phyloP scores from a whole-genome alignment of 2,329 filamentous ascomycete species.

The Hypoxylon sp. region DNA sequence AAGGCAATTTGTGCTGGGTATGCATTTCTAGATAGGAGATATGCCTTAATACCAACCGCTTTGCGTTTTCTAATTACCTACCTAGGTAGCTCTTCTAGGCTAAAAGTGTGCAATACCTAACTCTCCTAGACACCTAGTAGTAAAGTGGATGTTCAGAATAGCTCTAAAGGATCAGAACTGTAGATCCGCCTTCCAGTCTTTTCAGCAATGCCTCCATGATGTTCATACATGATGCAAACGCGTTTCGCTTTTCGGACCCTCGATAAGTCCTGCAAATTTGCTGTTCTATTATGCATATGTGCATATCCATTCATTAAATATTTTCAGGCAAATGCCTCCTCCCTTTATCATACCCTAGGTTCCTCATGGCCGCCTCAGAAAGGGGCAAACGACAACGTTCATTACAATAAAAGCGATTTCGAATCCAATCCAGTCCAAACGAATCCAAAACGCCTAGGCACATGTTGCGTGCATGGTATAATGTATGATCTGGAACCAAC shows the following conservation, averaged over 20 bases:
- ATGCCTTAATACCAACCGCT: constrained; percentile 19
- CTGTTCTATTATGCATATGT: constrained; percentile 3
- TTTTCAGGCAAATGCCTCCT: not conserved
- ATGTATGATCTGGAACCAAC: constrained; percentile 13
- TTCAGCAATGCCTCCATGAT: too few species aligned
- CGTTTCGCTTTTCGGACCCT: not conserved
- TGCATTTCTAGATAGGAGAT: constrained; percentile 17
- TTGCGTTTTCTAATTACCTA: constrained; percentile 10
- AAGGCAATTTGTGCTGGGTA: constrained; percentile 4
- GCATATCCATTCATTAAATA: not conserved
- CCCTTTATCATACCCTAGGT: constrained; percentile 7
- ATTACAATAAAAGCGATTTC: constrained; percentile 16
- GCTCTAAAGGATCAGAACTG: too few species aligned
- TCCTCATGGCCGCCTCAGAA: not conserved
- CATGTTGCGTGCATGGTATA: constrained; percentile 16
- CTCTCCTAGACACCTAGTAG: not conserved
- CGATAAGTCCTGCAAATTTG: not conserved
- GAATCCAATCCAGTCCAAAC: constrained; percentile 9
- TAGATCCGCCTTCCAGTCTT: too few species aligned
- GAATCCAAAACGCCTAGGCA: constrained; percentile 9
- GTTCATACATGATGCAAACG: not conserved
- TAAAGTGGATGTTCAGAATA: not conserved
- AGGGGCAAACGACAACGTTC: constrained; percentile 1
- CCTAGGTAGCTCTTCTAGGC: not conserved
- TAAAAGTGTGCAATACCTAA: not conserved